Evolutionary conservation across 1,139 yeast genomes (phyloP), one percentile per base, ranked within the genome.

Genomic region (Saccharomycopsis hybrid): DNA sequence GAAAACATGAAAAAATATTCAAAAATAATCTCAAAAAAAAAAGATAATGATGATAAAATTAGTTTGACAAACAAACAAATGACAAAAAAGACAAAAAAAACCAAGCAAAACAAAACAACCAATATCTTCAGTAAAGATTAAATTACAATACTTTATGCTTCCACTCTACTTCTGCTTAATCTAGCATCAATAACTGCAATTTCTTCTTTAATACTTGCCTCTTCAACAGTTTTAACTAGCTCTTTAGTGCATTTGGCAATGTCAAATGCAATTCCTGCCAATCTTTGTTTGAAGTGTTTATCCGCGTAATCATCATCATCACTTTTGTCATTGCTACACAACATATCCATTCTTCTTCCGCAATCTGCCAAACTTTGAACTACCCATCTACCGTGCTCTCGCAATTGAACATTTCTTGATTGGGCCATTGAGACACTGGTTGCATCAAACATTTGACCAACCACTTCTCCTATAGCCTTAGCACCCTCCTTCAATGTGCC

Each of bases 161-260:
- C n/a, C n/a, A n/a, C 18, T n/a, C 39, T 35, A 28, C 40, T 24
- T 33, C 37, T 33, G 46, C 40, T 43, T 24, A 69, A 56, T 52
- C 65, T 65, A 7, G 71, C 63, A 55, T 69, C 68, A 56, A 70
- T 59, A 52, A 63, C 69, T 31, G 63, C 72, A 50, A 85, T 83
- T 59, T 86, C 95, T 59, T 83, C 90, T 60, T 85, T 85, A 60
- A 89, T 71, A 62, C 92, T 85, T 30, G 95, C 96, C 62, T 89
- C 97, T 65, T 90, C 97, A 4, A 90, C 96, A 1, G 96, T 85
- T 70, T 89, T 90, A 36, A 90, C 97, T 63, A 90, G 76, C 65
- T 90, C 97, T 65, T 90, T 90, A 9, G 97, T 90, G 65, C 95
- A 85, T 66, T 92, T 88, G 44, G 97, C 97, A 70, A 90, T 87